Evolutionary conservation across 306 rosid species (phyloP), one percentile per base, ranked within the genome.

Genomic region (Cucurbita argyrosperma): DNA sequence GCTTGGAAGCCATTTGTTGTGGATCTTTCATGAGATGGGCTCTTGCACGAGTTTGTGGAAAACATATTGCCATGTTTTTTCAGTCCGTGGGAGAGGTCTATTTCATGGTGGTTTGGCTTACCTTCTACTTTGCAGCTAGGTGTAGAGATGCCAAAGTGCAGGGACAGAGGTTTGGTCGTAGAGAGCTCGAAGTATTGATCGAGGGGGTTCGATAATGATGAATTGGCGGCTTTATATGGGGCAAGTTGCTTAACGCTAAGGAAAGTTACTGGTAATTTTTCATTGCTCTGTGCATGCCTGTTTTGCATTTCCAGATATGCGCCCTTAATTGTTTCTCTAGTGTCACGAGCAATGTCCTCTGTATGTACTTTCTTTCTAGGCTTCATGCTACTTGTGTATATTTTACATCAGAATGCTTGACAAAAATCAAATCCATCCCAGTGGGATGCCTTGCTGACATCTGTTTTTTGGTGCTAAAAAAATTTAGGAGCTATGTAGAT

Each of bases 21-120:
- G 96, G 97, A 16, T 83, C 92, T 4, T 78, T 82, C 79, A 76
- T 89, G 64, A 87, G 96, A 77, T 88, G 88, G 97, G 69, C 57
- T 70, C 70, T 89, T 15, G 74, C 88, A 42, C 79, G 80, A 7
- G 54, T 81, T 58, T 81, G 76, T 16, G 99, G 99, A 10, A 85
- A 84, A 15, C 62, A 85, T 2, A 68, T 91, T 8, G 96, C 92
- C 15, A 88, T 82, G 89, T 75, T 80, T 78, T 88, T 91, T 79
- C 99, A 91, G 85, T 85, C 99, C 4, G 82, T 85, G 13, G 72
- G 88, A 88, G 99, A 95, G 87, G 91, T 95, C 70, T 95, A 95
- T 81, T 95, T 95, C 75, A 88, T 95, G 99, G 91, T 91, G 62
- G 79, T 84, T 49, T 95, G 97, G 99, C 84, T 95, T 71, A 74